Evolutionary conservation across 306 rosid genomes (phyloP).

Genomic region (Gynostemma pentaphyllum): DNA sequence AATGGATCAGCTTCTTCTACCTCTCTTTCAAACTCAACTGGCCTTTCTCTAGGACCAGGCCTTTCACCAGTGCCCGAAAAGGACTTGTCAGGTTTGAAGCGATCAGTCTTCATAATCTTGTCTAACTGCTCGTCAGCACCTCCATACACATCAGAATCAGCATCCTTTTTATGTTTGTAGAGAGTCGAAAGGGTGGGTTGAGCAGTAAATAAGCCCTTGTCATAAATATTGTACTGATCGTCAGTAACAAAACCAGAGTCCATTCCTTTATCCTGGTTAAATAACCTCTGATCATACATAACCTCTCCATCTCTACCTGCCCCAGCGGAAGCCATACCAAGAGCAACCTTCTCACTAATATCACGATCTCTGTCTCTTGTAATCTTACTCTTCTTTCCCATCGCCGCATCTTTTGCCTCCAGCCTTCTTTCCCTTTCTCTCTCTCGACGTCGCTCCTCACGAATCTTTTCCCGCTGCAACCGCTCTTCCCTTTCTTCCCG

Average conservation of each 20-base stretch:
- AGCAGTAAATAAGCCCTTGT: constrained; percentile 66
- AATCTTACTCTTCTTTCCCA: constrained; percentile 91
- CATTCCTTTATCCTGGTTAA: constrained; percentile 91
- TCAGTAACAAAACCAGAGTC: constrained; percentile 80
- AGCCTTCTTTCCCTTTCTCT: constrained; percentile 91
- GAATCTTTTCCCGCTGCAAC: constrained; percentile 62
- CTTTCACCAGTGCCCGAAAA: constrained; percentile 66
- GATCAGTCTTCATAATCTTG: constrained; percentile 83
- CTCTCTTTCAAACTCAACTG: constrained; percentile 73
- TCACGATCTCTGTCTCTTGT: constrained; percentile 93
- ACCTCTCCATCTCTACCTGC: constrained; percentile 61
- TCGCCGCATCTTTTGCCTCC: constrained; percentile 82
- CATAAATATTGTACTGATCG: constrained; percentile 90
- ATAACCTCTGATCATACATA: constrained; percentile 83
- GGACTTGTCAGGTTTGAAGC: constrained; percentile 74
- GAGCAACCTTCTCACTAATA: constrained; percentile 91
- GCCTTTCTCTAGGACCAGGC: constrained; percentile 63
- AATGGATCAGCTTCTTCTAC: constrained; percentile 86
- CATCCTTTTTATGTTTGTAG: constrained; percentile 81
- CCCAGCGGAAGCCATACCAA: constrained; percentile 76
- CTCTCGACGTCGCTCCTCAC: constrained; percentile 76
- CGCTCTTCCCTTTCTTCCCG: constrained; percentile 67
- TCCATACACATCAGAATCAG: constrained; percentile 59
- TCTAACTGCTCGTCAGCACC: constrained; percentile 89
- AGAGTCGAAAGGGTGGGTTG: constrained; percentile 80